Base-by-base conservation (phyloP, 2,329 filamentous ascomycete species). In the Phialophora chinensis region DNA sequence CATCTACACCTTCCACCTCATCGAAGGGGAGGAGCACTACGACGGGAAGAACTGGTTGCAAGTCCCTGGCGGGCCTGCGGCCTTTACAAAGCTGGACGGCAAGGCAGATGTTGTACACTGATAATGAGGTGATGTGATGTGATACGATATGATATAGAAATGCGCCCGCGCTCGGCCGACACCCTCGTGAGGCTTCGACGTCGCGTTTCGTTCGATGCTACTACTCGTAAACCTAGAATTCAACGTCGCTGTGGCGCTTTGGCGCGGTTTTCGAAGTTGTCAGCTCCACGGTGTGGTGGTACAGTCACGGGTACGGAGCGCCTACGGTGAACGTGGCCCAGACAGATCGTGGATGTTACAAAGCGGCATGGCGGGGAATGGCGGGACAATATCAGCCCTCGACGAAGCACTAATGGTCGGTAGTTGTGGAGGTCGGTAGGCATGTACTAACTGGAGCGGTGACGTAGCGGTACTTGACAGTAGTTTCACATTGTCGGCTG, bases 1-100 rank as follows among this genome's bases (percentile, higher is more conserved):
- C 76, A 97, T 97, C 62, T 99, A 98, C 79, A 98, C 95, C 0
- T 99, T 98, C 77, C 95, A 99, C 81, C 87, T 96, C 65, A 98
- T 98, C 74, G 95, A 98, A 80, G 91, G 90, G 0, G 86, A 90
- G 23, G 82, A 88, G 52, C 35, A 66, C n/a, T 99, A 98, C 78
- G 95, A 98, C 79, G 85, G 86, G 79, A 85, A 85, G 79, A 99
- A 99, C 79, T 98, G 95, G 95, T 79, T 99, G 77, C 94, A 97
- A 81, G 92, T 93, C 65, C 90, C 92, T 0, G 82, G 84, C 49
- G 86, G 85, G 63, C 93, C 92, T 0, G 86, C 86, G 50, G 92
- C 92, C 0, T 97, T 99, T 75, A 93, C 90, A 6, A 90, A 80
- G 76, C 75, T 93, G 69, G 68, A 73, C 60, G 72, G 71, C 25